These are phyloP conservation scores for Apiospora rasikravindrae DNA, from an alignment of 2,329 filamentous ascomycete genomes.

Conservation along the genomic window DNA sequence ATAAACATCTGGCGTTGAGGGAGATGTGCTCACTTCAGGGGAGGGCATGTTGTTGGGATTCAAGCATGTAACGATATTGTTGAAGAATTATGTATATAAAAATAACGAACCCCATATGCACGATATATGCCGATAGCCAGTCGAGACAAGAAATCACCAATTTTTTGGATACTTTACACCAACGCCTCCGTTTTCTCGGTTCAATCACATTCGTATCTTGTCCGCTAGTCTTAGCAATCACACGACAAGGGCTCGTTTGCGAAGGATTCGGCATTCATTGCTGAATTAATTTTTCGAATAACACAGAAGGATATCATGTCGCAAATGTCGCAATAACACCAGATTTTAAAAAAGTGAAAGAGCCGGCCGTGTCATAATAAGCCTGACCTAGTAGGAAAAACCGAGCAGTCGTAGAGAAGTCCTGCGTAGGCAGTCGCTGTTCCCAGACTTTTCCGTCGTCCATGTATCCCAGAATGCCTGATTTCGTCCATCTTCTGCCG, in stretches of 20 bases:
- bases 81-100: conserved; percentile 15
- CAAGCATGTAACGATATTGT: conserved; percentile 11
- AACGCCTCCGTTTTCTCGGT: not conserved
- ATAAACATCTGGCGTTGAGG: conserved; percentile 12
- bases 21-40: not conserved
- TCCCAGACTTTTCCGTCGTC: not conserved
- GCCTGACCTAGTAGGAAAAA: not conserved
- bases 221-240: not conserved
- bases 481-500: not conserved
- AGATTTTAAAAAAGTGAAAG: not conserved
- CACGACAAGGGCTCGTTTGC: not conserved
- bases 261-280: conserved; percentile 8
- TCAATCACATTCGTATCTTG: not conserved
- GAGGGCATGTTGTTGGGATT: not conserved
- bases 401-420: not conserved
- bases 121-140: not conserved
- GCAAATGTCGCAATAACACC: conserved; percentile 14
- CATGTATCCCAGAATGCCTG: not conserved
- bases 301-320: conserved; percentile 15
- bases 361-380: not conserved
- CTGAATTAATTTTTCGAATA: not conserved
- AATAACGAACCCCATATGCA: not conserved
- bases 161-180: not conserved
- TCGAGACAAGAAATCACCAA: not conserved
- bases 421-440: not conserved